phyloP scores from a whole-genome alignment of 2,329 filamentous ascomycete species.

The Stachybotrys echinatus region DNA sequence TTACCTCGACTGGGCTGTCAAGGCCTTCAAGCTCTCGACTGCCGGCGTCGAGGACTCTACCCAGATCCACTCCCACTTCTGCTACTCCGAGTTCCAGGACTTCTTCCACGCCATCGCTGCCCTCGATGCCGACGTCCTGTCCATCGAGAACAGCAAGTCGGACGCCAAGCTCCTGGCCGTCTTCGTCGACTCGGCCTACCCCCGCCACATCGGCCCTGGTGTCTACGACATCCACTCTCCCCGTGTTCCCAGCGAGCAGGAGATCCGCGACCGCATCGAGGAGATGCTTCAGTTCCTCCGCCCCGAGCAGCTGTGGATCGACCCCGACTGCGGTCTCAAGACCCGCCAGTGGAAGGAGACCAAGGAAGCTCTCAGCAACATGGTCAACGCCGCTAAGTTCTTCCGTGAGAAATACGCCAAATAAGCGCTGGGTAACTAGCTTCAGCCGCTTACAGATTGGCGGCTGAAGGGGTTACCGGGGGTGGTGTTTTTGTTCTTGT shows the following conservation, averaged over 20 bases:
- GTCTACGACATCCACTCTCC: slow-evolving; percentile 99
- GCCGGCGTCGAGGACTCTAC: slow-evolving; percentile 91
- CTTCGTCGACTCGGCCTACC: slow-evolving; percentile 96
- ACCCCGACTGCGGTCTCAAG: slow-evolving; percentile 99
- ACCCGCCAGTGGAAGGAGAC: slow-evolving; percentile 98
- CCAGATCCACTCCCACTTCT: slow-evolving; percentile 99
- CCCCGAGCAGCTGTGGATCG: slow-evolving; percentile 98
- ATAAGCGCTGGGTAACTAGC: slow-evolving; percentile 29
- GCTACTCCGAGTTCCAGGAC: slow-evolving; percentile 99
- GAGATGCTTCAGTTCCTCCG: slow-evolving; percentile 98
- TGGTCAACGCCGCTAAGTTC: slow-evolving; percentile 97
- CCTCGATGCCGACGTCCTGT: slow-evolving; percentile 95
- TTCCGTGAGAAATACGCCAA: slow-evolving; percentile 86
- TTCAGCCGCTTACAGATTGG: slow-evolving; percentile 7
- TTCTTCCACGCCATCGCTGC: slow-evolving; percentile 99
- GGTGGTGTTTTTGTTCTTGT: slow-evolving; percentile 5
- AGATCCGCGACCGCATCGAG: slow-evolving; percentile 95
- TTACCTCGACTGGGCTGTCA: slow-evolving; percentile 95
- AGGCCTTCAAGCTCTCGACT: slow-evolving; percentile 95
- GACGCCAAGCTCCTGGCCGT: slow-evolving; percentile 99
- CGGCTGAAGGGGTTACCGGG: slow-evolving; percentile 12
- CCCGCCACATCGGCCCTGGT: slow-evolving; percentile 96
- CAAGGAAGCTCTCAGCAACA: slow-evolving; percentile 90
- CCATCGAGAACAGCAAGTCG: slow-evolving; percentile 99
- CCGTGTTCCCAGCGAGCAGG: slow-evolving; percentile 92